Percentiles rank a stretch among this genome's conserved stretches.
Evolutionary conservation across 1,284 basidiomycete genomes (phyloP).

Genomic region (Phellinidium pouzarii): DNA sequence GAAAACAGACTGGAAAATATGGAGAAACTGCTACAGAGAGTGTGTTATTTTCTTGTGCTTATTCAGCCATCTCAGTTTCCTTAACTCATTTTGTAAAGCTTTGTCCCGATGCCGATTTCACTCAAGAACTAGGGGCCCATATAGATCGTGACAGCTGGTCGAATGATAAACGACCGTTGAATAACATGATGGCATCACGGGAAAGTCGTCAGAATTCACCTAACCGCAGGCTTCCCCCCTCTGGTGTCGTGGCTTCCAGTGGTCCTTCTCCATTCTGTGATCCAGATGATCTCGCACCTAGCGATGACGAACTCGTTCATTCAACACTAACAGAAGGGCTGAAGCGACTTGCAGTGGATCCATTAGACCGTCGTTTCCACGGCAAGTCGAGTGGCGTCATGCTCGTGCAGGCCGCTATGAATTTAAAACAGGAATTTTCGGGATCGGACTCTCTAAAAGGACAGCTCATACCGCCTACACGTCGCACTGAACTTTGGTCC

Average conservation of each 20-base stretch:
- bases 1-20: slow-evolving; percentile 67
- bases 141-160: slow-evolving; percentile 44
- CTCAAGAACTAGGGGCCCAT: slow-evolving; percentile 38
- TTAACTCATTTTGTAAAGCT: slow-evolving; percentile 29
- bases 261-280: neutral
- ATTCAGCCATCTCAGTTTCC: neutral
- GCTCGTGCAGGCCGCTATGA: slow-evolving; percentile 58
- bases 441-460: slow-evolving; percentile 26
- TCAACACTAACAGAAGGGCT: slow-evolving; percentile 34
- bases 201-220: slow-evolving; percentile 13
- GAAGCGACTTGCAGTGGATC: slow-evolving; percentile 29
- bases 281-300: slow-evolving; percentile 31
- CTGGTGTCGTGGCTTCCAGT: neutral
- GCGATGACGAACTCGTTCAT: slow-evolving; percentile 33
- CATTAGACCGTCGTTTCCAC: slow-evolving; percentile 47
- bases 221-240: slow-evolving; percentile 8
- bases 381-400: slow-evolving; percentile 67
- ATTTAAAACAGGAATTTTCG: slow-evolving; percentile 54
- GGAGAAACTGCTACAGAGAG: slow-evolving; percentile 58
- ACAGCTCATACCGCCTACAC: slow-evolving; percentile 2
- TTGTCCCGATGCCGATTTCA: slow-evolving; percentile 45
- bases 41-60: slow-evolving; percentile 27
- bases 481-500: slow-evolving; percentile 28
- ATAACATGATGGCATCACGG: slow-evolving; percentile 9
- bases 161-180: slow-evolving; percentile 22